Percentiles rank a stretch among this genome's conserved stretches.
Evolutionary conservation across 78 protist genomes (phyloP).

Genomic region (Tieghemostelium lacteum): DNA sequence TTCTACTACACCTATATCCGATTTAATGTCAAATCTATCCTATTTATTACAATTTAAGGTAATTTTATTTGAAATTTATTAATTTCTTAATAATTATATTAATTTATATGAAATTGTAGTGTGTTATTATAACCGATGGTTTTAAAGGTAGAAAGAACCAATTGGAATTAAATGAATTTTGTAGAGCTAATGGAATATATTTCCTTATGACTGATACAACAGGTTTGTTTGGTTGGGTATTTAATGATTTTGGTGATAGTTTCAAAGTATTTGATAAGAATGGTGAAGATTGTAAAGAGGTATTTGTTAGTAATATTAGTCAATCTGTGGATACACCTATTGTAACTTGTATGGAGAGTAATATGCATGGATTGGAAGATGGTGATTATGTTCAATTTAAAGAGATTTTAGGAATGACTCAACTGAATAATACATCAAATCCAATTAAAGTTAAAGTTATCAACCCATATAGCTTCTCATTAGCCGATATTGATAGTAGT

Average conservation of each 20-base stretch:
- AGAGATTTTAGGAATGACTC: slow-evolving; percentile 94
- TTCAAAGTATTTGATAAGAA: slow-evolving; percentile 89
- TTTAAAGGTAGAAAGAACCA: slow-evolving; percentile 32
- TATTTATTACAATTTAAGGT: slow-evolving; percentile 36
- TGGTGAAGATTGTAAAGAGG: slow-evolving; percentile 90
- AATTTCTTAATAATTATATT: not conserved
- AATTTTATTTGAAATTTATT: not conserved
- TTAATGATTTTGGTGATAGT: slow-evolving; percentile 92
- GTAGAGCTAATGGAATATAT: slow-evolving; percentile 62
- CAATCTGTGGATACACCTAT: slow-evolving; percentile 39
- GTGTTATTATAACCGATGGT: not conserved
- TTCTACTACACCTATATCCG: not conserved
- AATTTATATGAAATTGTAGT: slow-evolving; percentile 66
- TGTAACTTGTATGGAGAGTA: slow-evolving; percentile 89
- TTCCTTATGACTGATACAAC: slow-evolving; percentile 76
- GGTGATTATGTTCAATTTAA: slow-evolving; percentile 93
- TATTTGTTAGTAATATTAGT: slow-evolving; percentile 53
- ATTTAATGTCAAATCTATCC: not conserved
- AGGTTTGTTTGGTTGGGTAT: slow-evolving; percentile 91
- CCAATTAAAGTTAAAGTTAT: slow-evolving; percentile 31
- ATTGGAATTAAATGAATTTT: slow-evolving; percentile 67
- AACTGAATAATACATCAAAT: slow-evolving; percentile 88
- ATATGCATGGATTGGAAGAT: slow-evolving; percentile 88
- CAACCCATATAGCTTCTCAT: slow-evolving; percentile 74
- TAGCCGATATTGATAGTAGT: slow-evolving; percentile 85